Base-by-base conservation (phyloP, 164 flowering plant species). In the Tetracentron sinense region DNA sequence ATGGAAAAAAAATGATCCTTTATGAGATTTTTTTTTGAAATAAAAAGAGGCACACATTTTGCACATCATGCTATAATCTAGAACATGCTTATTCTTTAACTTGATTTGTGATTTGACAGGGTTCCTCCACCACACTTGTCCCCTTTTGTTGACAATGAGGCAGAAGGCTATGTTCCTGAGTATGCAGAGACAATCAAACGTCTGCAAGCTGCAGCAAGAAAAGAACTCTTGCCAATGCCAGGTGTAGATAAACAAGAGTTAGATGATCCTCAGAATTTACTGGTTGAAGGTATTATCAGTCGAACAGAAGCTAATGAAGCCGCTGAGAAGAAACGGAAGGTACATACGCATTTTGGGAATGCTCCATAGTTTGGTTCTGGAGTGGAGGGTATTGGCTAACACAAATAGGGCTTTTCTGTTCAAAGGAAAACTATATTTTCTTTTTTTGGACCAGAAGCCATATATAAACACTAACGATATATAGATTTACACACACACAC, bases 61-160 rank as follows among this genome's bases (percentile, higher is more conserved):
- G 60, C n/a, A 22, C 47, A 35, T 35, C 55, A 10, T 5, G 17
- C 23, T 12, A n/a, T 33, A 38, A 10, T 16, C 44, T 8, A 38
- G 8, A 10, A 4, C 5, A 38, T 38, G 26, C n/a, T 25, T 58
- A 26, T 60, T 60, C 27, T 49, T 11, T 21, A 38, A 35, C 10
- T 62, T 25, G 3, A 2, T 42, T 64, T 30, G 33, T 59, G 46
- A 42, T 62, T 46, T 21, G 19, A 61, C 78, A 93, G 98, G 83
- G 77, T 82, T 27, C 92, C 90, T 72, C 97, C 97, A 4, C 98
- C 97, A 12, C 98, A 93, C 66, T 73, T 93, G 64, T 93, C 98
- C 42, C 97, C 98, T 6, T 93, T 93, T 79, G 95, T 93, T 72
- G 91, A 89, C 67, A 83, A 93, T 75, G 97, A 90, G 42, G 88